Base-by-base conservation (phyloP, 306 rosid genomes). In the Vachellia collinsii region DNA sequence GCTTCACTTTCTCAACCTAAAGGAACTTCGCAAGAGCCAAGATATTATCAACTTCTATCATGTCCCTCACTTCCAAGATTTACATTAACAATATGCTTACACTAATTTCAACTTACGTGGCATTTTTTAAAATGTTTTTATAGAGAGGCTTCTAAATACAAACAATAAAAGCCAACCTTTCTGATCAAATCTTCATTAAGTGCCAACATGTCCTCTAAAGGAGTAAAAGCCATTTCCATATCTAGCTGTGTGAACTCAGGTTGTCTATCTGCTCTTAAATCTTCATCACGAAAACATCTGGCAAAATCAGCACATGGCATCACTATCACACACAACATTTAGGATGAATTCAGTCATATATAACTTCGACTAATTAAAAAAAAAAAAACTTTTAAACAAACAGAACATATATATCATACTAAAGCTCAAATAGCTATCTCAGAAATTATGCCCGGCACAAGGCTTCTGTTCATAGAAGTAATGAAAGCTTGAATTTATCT, bases 271-370 rank as follows among this genome's bases (percentile, higher is more conserved):
- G 99, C 97, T 86, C 99, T 87, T 70, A 93, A 85, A 86, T 95
- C 98, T 90, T 95, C 99, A 87, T 95, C 97, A n/a, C 97, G 92
- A 69, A 95, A 95, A 85, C 98, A 95, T 81, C 99, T 93, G 78
- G 73, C 82, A 51, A 77, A 77, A 80, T 7, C 42, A 79, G 75
- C 43, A 79, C 74, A 76, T 58, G 51, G 47, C 80, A 74, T 61
- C 66, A 75, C 17, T 39, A 37, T 58, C 48, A 36, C 34, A 41
- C 69, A 62, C 42, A 72, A 62, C 1, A 71, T 79, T 70, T 71
- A 34, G 22, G 54, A 22, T 43, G 67, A 38, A 69, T 72, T 66
- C 63, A 39, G 53, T 58, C 67, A 20, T 37, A 22, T 41, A 72
- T 16, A 37, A 37, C 63, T 80, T 20, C 48, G 20, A 77, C 25